These are phyloP conservation scores for Actinomucor elegans DNA, from an alignment of 371 early-diverging fungal species.

Conservation along the genomic window DNA sequence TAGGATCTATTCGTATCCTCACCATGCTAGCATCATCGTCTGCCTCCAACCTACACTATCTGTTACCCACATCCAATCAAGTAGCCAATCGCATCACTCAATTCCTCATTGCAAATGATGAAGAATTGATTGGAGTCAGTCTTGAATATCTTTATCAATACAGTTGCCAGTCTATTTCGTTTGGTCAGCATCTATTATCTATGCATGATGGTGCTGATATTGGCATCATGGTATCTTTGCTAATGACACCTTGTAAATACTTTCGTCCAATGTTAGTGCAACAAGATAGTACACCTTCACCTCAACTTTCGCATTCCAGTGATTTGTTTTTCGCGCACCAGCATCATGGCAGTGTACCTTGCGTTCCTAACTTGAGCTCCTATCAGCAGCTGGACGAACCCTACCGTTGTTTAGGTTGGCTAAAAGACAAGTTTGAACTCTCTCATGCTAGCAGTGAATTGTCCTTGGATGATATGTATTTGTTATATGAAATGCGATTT, in stretches of 20 bases:
- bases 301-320: conserved; percentile 6
- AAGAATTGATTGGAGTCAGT: conserved; percentile 67
- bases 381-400: conserved; percentile 38
- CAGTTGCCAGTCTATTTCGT: conserved; percentile 52
- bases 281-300: background rate
- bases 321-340: background rate
- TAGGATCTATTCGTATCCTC: conserved; percentile 63
- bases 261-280: conserved; percentile 19
- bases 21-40: conserved; percentile 48
- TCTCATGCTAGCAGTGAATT: conserved; percentile 13
- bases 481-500: conserved; percentile 31
- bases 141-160: conserved; percentile 75
- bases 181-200: conserved; percentile 47
- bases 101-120: conserved; percentile 66
- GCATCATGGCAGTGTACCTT: conserved; percentile 18
- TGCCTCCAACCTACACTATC: conserved; percentile 53
- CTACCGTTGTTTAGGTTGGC: conserved; percentile 40
- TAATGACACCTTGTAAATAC: conserved; percentile 39
- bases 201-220: conserved; percentile 53
- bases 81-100: conserved; percentile 53
- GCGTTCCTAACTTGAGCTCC: conserved; percentile 25
- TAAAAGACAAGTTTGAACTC: conserved; percentile 39
- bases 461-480: conserved; percentile 32
- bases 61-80: conserved; percentile 24
- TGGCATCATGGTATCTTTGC: conserved; percentile 48